Evolutionary conservation across 352 stramenopile genomes (phyloP).

Genomic region (Pythium pyrilobum): DNA sequence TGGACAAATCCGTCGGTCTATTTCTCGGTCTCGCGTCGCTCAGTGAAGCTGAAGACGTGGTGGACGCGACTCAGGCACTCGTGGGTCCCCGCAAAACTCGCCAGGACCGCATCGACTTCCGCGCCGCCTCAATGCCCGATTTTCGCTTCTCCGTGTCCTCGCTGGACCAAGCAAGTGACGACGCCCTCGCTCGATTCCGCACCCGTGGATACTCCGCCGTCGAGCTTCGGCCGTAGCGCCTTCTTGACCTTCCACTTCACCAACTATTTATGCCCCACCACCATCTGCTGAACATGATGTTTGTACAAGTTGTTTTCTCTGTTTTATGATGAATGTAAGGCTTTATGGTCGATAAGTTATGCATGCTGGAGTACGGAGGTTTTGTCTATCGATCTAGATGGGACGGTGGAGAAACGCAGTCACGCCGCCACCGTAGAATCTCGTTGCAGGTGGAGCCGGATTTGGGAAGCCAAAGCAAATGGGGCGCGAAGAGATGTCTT

Average conservation of each 20-base stretch:
- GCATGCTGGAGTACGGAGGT: conserved; percentile 6
- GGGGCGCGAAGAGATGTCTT: neutral
- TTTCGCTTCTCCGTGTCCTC: conserved; percentile 35
- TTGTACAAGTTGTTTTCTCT: neutral
- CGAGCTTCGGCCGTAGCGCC: neutral
- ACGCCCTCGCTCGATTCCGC: conserved; percentile 4
- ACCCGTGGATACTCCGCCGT: conserved; percentile 16
- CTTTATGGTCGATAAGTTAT: conserved; percentile 27
- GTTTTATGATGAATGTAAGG: neutral
- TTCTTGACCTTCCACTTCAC: no score
- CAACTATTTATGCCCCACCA: conserved; percentile 8
- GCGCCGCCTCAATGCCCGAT: conserved; percentile 59
- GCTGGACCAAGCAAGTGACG: conserved; percentile 7
- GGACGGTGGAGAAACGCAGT: neutral
- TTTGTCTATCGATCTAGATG: conserved; percentile 15
- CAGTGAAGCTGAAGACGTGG: conserved; percentile 34
- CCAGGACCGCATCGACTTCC: conserved; percentile 67
- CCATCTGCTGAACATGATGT: neutral
- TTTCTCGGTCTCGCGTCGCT: conserved; percentile 51
- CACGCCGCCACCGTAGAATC: neutral
- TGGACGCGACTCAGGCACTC: conserved; percentile 26
- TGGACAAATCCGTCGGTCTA: conserved; percentile 60
- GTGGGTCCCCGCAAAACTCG: conserved; percentile 44
- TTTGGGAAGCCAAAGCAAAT: conserved; percentile 13
- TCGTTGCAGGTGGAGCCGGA: conserved; percentile 1